These are phyloP conservation scores for Chaetomium sp. DNA, from an alignment of 2,329 filamentous ascomycete genomes.

Conservation along the genomic window DNA sequence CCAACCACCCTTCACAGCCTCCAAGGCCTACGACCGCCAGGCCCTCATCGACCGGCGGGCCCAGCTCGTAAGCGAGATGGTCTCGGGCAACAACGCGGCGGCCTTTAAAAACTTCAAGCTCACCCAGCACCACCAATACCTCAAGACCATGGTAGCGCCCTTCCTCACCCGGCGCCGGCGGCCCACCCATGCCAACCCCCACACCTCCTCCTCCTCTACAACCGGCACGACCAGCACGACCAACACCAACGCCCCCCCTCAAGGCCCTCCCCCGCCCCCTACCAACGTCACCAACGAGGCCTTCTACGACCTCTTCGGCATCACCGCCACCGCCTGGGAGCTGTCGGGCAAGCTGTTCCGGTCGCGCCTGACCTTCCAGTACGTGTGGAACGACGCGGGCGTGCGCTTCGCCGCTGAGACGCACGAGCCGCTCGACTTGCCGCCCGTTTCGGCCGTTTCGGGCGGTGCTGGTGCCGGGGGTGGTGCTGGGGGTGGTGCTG, in stretches of 20 bases:
- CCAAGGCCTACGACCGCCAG: slow-evolving; percentile 39
- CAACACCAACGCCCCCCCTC: not conserved
- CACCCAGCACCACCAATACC: slow-evolving; percentile 31
- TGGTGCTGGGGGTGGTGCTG: no score
- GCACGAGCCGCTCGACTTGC: slow-evolving; percentile 50
- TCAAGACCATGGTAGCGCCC: slow-evolving; percentile 45
- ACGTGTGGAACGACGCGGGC: slow-evolving; percentile 52
- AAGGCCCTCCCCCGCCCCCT: slow-evolving; percentile 30
- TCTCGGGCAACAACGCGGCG: slow-evolving; percentile 37
- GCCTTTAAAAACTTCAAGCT: slow-evolving; percentile 35
- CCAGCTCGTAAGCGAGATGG: slow-evolving; percentile 40
- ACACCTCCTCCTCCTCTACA: not conserved
- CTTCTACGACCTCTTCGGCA: slow-evolving; percentile 46
- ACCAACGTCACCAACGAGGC: slow-evolving; percentile 42
- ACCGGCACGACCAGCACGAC: not conserved
- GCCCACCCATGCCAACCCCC: not conserved
- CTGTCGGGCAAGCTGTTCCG: slow-evolving; percentile 52
- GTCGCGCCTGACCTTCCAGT: slow-evolving; percentile 41
- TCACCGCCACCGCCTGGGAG: slow-evolving; percentile 48
- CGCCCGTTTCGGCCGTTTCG: no score
- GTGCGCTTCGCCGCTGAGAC: slow-evolving; percentile 52
- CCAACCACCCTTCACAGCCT: slow-evolving; percentile 14
- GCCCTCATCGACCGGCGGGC: slow-evolving; percentile 43
- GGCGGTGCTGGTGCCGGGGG: no score
- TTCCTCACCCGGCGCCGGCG: slow-evolving; percentile 43